Conservation (phyloP, 225 moss, liverwort and hornwort genomes). For the Straminergon stramineum region DNA sequence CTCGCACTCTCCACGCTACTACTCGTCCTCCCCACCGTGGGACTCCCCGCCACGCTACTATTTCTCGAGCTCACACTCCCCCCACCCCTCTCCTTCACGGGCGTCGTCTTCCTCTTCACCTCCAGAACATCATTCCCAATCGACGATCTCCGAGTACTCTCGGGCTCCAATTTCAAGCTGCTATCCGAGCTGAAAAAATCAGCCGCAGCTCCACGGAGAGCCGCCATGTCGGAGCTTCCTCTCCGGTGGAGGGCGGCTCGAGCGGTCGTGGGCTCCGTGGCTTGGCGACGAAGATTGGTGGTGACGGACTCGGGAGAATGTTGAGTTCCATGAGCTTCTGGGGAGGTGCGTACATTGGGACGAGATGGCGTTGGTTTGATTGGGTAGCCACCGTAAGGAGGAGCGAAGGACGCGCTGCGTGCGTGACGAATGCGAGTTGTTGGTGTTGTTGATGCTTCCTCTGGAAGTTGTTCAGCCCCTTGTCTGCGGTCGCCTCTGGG, state of each 20-base stretch:
- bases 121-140: background rate
- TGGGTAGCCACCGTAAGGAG: constrained; percentile 14
- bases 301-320: background rate
- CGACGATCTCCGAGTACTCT: background rate
- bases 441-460: background rate
- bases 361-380: background rate
- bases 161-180: constrained; percentile 13
- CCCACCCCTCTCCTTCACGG: constrained; percentile 6
- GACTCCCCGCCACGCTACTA: constrained; percentile 32
- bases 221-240: constrained; percentile 42
- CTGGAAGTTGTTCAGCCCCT: background rate
- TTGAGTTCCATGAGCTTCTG: background rate
- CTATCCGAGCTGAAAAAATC: constrained; percentile 32
- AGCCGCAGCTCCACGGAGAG: constrained; percentile 17
- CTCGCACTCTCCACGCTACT: background rate
- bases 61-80: constrained; percentile 16
- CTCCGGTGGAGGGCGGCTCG: constrained; percentile 9
- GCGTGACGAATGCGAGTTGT: constrained; percentile 27
- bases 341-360: background rate
- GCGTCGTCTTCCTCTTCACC: constrained; percentile 14
- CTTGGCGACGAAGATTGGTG: background rate
- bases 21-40: constrained; percentile 23
- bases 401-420: constrained; percentile 36
- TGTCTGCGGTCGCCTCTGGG: background rate
- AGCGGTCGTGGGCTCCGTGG: background rate